These are phyloP conservation scores for Pythium phragmitis DNA, from an alignment of 352 stramenopile genomes.

Conservation along the genomic window DNA sequence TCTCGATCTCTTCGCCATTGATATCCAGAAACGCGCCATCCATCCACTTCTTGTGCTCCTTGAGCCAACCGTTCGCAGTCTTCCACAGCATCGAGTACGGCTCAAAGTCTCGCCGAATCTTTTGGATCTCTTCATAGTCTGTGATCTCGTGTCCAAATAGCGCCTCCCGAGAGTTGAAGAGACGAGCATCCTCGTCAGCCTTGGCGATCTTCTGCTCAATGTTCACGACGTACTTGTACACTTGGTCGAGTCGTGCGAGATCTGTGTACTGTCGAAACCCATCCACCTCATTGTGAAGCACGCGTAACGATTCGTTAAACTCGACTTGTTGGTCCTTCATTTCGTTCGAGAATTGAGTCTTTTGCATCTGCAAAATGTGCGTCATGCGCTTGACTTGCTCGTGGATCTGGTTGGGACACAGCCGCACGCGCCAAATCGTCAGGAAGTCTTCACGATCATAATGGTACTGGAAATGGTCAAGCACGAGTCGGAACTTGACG, in stretches of 20 bases:
- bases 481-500: constrained; percentile 73
- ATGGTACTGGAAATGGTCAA: constrained; percentile 83
- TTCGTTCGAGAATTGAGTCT: constrained; percentile 80
- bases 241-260: constrained; percentile 77
- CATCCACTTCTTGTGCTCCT: constrained; percentile 92
- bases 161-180: constrained; percentile 93
- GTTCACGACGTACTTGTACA: constrained; percentile 86
- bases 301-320: constrained; percentile 82
- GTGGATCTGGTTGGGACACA: constrained; percentile 87
- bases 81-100: constrained; percentile 93
- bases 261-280: constrained; percentile 87
- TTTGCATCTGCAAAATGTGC: constrained; percentile 80
- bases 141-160: constrained; percentile 89
- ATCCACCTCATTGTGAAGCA: constrained; percentile 88
- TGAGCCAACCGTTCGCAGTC: constrained; percentile 90
- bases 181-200: constrained; percentile 84
- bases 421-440: constrained; percentile 86
- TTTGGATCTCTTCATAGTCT: constrained; percentile 90
- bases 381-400: constrained; percentile 85
- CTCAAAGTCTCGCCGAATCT: constrained; percentile 85
- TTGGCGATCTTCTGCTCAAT: constrained; percentile 89
- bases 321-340: constrained; percentile 93
- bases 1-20: constrained; percentile 92
- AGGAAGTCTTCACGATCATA: constrained; percentile 89
- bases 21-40: constrained; percentile 89